Percentiles rank a stretch among this genome's conserved stretches.
Conservation (phyloP, 1,284 basidiomycete species). For the Cryptococcus sp. region DNA sequence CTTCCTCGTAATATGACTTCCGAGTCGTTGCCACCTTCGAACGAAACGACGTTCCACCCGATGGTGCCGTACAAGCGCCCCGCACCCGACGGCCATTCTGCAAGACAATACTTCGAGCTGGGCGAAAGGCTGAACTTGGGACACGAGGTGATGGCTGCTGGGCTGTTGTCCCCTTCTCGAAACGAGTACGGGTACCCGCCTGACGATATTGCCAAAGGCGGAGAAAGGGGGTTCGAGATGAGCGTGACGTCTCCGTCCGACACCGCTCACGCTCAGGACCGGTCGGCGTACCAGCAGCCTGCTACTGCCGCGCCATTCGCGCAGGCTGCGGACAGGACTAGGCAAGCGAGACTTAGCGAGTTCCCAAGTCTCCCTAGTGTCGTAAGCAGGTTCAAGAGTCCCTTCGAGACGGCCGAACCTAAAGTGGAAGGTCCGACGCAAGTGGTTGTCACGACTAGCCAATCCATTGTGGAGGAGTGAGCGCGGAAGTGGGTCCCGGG, state of each 20-base stretch:
- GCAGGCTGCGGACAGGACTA: constrained; percentile 16
- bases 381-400: constrained; percentile 26
- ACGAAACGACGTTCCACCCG: constrained; percentile 16
- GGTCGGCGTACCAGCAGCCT: neutral
- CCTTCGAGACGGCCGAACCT: constrained; percentile 20
- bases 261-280: neutral
- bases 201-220: neutral
- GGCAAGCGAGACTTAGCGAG: constrained; percentile 23
- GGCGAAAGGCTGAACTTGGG: constrained; percentile 34
- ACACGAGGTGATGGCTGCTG: constrained; percentile 16
- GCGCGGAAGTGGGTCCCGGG: neutral
- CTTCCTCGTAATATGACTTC: constrained; percentile 40
- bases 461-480: constrained; percentile 14
- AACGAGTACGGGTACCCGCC: neutral
- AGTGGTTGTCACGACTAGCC: constrained; percentile 27
- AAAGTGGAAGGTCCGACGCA: constrained; percentile 16
- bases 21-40: constrained; percentile 25
- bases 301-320: constrained; percentile 22
- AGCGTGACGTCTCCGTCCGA: constrained; percentile 5
- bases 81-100: constrained; percentile 10
- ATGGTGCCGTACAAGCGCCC: constrained; percentile 27
- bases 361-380: constrained; percentile 26
- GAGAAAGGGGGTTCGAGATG: constrained; percentile 13
- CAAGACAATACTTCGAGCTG: constrained; percentile 24
- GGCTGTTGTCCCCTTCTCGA: neutral